A percentile compares a stretch with the other conserved stretches of the same genome.
phyloP scores from a whole-genome alignment of 495 filamentous ascomycete genomes.

The Pyrenopolyporus hunteri region DNA sequence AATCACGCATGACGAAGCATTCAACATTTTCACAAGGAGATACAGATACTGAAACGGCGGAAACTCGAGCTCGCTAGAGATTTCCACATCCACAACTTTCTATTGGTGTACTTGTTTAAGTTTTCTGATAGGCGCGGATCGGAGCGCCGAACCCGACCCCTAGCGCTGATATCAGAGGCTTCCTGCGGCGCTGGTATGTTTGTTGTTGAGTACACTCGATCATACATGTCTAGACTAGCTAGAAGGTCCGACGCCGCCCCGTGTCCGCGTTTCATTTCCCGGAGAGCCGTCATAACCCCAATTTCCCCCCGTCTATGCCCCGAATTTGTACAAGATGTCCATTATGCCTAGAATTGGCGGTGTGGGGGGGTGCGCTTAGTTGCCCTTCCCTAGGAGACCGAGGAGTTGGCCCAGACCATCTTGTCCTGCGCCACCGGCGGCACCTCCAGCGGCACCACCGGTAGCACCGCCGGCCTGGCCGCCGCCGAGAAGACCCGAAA shows the following conservation, averaged over 20 bases:
- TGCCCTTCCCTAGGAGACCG: conserved; percentile 14
- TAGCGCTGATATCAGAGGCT: not conserved
- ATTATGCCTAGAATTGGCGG: not conserved
- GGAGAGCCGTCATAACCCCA: conserved; percentile 1
- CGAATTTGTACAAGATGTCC: conserved; percentile 21
- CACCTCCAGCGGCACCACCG: not conserved
- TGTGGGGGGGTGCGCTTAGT: no score
- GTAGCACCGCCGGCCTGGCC: conserved; percentile 2
- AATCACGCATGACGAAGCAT: not conserved
- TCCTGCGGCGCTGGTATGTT: conserved; percentile 3
- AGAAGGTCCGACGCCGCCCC: conserved; percentile 14
- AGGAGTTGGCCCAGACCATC: conserved; percentile 10
- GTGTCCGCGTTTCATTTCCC: conserved; percentile 5
- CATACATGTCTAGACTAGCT: conserved; percentile 42
- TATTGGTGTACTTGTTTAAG: conserved; percentile 27
- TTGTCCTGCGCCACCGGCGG: not conserved
- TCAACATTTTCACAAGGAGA: not conserved
- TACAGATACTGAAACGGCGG: not conserved
- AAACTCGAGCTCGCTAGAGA: not conserved
- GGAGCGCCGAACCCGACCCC: conserved; percentile 1
- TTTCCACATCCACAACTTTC: conserved; percentile 33
- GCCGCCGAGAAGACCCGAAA: conserved; percentile 24
- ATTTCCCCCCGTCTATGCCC: conserved; percentile 19
- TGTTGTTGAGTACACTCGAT: conserved; percentile 11
- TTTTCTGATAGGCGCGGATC: conserved; percentile 11